Conservation (phyloP, 192 early-diverging fungal genomes). For the Mortierella alpina region DNA sequence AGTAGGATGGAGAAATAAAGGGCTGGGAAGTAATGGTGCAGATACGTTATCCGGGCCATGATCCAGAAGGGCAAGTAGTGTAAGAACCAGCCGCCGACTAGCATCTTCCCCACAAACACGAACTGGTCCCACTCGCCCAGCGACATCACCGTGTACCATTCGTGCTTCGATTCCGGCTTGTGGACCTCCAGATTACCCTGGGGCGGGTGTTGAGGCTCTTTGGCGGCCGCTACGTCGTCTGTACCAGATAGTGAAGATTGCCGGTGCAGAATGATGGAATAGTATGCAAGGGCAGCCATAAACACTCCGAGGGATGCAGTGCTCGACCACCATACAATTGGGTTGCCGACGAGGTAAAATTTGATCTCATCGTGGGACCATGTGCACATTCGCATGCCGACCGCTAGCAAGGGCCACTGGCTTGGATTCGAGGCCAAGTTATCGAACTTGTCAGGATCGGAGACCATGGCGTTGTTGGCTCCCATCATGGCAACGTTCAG, state of each 20-base stretch:
- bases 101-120: constrained; percentile 72
- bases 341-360: constrained; percentile 91
- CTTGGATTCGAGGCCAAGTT: constrained; percentile 77
- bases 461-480: constrained; percentile 90
- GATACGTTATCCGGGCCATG: constrained; percentile 94
- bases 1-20: constrained; percentile 92
- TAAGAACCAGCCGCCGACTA: constrained; percentile 85
- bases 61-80: constrained; percentile 94
- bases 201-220: background rate
- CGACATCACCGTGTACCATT: constrained; percentile 41
- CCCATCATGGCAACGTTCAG: constrained; percentile 94
- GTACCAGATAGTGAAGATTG: constrained; percentile 37
- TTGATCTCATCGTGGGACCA: constrained; percentile 87
- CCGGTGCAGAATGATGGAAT: constrained; percentile 69
- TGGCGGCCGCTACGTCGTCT: constrained; percentile 10
- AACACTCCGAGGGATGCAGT: constrained; percentile 64
- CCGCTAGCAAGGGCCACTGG: constrained; percentile 87
- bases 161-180: background rate
- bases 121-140: constrained; percentile 74
- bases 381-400: constrained; percentile 89
- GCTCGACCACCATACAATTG: constrained; percentile 89
- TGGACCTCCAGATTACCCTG: background rate
- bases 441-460: constrained; percentile 90
- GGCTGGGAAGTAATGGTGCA: constrained; percentile 97
- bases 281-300: constrained; percentile 57